Evolutionary conservation across 345 rosid genomes (phyloP), one percentile per base, ranked within the genome.

Genomic region (Geranium brycei): DNA sequence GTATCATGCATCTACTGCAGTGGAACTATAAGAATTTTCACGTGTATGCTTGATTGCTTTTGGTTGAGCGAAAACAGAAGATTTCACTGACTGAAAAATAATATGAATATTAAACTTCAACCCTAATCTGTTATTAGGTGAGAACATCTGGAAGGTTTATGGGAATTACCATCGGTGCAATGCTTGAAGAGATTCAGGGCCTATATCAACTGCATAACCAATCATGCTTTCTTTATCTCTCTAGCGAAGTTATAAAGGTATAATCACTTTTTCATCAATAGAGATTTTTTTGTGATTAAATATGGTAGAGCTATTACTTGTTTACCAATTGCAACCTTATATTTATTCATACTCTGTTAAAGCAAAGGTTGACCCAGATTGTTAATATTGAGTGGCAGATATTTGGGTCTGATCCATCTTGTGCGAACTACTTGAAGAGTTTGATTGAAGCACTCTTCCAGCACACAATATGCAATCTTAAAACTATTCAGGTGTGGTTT

Each of bases 161-260:
- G 91, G 91, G 92, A 60, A 74, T 80, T 63, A 95, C 95, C 59
- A 91, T 95, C 51, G 99, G 97, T 70, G 96, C 83, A 64, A 91
- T 91, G 87, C 87, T 95, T 40, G 91, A 84, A 75, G 96, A 91
- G 75, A 90, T 95, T 53, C 97, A 95, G 62, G 85, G 80, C 74
- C 85, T 87, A 56, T 95, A 85, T 80, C 96, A 84, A 71, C 95
- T 81, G 70, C 96, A 91, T 59, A 95, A 91, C 75, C 99, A 95
- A 75, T 91, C 99, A 4, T 95, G 97, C 82, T 95, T 95, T 82
- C 99, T 95, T 57, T 95, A 95, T 70, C 89, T 95, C 60, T 87
- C 97, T 51, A 95, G 99, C 76, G 99, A 95, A 83, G 99, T 95
- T 73, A 95, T 93, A 70, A 93, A 88, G 91, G 99, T 85, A 66